Evolutionary conservation across 306 rosid species (phyloP), one percentile per base, ranked within the genome.

Genomic region (Cucurbita pepo): DNA sequence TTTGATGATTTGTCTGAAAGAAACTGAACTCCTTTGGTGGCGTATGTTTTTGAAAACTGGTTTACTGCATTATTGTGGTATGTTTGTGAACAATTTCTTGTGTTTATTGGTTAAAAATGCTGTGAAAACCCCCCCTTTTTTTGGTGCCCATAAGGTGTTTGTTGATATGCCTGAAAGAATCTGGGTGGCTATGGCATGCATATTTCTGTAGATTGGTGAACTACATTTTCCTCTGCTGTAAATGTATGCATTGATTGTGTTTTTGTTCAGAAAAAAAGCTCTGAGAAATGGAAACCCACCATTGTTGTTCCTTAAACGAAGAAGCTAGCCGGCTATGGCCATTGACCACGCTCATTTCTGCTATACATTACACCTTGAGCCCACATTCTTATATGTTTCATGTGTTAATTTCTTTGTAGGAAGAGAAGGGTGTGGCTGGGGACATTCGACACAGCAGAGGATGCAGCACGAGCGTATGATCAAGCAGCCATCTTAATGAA

Each of bases 401-500:
- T 13, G 3, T 47, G 16, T 48, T 25, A n/a, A 66, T 36, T 56
- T 58, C 25, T 55, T 43, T 13, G 18, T 64, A 94, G 99, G 77
- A 94, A 94, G 88, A 89, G 95, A 74, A 91, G 99, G 85, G 94
- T 94, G 67, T 94, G 99, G 99, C 83, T 94, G 3, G 99, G 99
- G 4, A 94, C 99, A 65, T 94, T 94, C 76, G 97, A 91, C 89
- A 91, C 99, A 37, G 99, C 97, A 3, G 97, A 94, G 85, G 96
- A 97, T 1, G 99, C 99, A 25, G 99, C 99, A 25, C 79, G 95
- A 73, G 99, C 99, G 6, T 94, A 94, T 77, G 99, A 94, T 73
- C 99, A 94, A 84, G 99, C 99, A 38, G 88, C 99, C 19, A 87
- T 94, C 21, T 62, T 94, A 84, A 89, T 94, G 97, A 94, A 83